A percentile compares a stretch with the other conserved stretches of the same genome.
Conservation (phyloP, 2,329 filamentous ascomycete species). For the Rhexocercosporidium sp. region DNA sequence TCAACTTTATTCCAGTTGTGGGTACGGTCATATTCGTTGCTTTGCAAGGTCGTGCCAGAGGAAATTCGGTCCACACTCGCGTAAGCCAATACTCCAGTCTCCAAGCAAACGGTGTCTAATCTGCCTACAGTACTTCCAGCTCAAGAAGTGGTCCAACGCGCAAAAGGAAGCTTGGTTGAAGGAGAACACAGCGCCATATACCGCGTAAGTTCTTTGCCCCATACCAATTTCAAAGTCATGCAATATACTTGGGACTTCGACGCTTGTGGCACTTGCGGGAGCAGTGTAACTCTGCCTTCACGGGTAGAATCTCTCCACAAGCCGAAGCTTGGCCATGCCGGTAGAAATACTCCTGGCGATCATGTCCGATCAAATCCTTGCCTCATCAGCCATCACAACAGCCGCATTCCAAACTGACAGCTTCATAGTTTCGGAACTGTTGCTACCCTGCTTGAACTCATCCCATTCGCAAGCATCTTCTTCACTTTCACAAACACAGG, state of each 20-base stretch:
- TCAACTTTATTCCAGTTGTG: conserved; percentile 92
- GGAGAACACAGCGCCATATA: conserved; percentile 76
- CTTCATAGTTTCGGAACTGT: conserved; percentile 72
- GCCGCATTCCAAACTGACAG: conserved; percentile 13
- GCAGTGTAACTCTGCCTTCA: neutral
- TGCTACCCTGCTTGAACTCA: conserved; percentile 81
- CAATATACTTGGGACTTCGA: conserved; percentile 15
- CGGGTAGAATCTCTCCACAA: neutral
- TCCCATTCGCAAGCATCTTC: conserved; percentile 81
- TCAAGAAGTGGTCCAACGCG: conserved; percentile 78
- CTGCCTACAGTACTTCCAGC: conserved; percentile 77
- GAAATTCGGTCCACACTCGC: conserved; percentile 54
- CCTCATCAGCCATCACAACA: conserved; percentile 3
- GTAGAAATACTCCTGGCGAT: neutral
- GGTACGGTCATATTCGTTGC: conserved; percentile 83
- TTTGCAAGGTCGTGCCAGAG: conserved; percentile 64
- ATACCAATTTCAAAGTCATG: neutral
- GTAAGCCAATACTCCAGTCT: conserved; percentile 46
- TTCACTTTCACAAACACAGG: conserved; percentile 89
- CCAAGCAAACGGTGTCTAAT: conserved; percentile 3
- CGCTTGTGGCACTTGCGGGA: conserved; percentile 7
- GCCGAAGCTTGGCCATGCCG: neutral
- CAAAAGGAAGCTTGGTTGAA: conserved; percentile 73
- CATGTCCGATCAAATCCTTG: neutral
- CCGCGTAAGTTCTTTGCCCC: conserved; percentile 63